A percentile compares a stretch with the other conserved stretches of the same genome.
phyloP scores from a whole-genome alignment of 495 filamentous ascomycete species.

The Hypoxylon crocopeplum region DNA sequence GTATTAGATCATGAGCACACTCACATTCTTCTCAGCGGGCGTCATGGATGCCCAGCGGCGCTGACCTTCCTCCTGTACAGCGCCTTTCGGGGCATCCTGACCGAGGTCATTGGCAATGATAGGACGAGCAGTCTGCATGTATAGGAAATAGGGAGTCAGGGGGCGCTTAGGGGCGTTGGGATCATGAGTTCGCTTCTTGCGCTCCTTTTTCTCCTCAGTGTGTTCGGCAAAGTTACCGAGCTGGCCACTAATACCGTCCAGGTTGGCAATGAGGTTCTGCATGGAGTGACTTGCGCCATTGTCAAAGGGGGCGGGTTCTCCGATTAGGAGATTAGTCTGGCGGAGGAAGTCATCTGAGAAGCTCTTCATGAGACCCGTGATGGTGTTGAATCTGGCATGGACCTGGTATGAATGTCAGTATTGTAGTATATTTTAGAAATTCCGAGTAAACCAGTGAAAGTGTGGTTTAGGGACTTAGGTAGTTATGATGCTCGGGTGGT shows the following conservation, averaged over 20 bases:
- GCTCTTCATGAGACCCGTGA: slow-evolving; percentile 74
- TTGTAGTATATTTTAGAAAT: background rate
- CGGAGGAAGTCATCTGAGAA: slow-evolving; percentile 80
- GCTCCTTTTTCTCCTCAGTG: slow-evolving; percentile 75
- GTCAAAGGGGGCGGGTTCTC: slow-evolving; percentile 60
- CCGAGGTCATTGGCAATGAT: slow-evolving; percentile 81
- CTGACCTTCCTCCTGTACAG: slow-evolving; percentile 82
- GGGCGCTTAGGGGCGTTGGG: slow-evolving; percentile 95
- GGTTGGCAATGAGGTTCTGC: slow-evolving; percentile 60
- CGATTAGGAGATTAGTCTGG: slow-evolving; percentile 80
- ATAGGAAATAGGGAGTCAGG: slow-evolving; percentile 92
- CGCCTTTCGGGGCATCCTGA: slow-evolving; percentile 70
- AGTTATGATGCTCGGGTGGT: too few relatives aligned
- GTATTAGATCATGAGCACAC: slow-evolving; percentile 29
- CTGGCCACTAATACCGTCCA: slow-evolving; percentile 44
- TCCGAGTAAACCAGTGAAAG: background rate
- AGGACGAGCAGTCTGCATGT: slow-evolving; percentile 80
- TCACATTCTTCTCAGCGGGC: slow-evolving; percentile 74
- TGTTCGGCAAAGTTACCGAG: slow-evolving; percentile 45
- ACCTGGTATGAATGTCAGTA: slow-evolving; percentile 61
- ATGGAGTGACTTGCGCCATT: slow-evolving; percentile 51
- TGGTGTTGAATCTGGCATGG: slow-evolving; percentile 72
- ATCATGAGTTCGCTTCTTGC: slow-evolving; percentile 86
- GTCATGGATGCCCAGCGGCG: slow-evolving; percentile 80
- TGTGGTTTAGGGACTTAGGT: too few relatives aligned